phyloP scores from a whole-genome alignment of 306 rosid genomes.

The Cicer chorassanicum region DNA sequence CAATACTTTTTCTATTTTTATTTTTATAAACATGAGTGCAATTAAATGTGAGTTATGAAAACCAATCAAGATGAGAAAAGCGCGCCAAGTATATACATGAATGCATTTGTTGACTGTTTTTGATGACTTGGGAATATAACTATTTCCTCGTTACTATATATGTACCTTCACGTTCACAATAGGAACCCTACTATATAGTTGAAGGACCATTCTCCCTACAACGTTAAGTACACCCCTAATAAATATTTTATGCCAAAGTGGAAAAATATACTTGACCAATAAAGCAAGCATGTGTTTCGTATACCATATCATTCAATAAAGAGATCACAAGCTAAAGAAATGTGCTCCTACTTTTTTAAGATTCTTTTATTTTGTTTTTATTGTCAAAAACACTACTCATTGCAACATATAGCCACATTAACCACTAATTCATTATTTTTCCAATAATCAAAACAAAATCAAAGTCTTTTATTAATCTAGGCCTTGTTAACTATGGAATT shows the following conservation, averaged over 20 bases:
- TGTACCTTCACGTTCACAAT: slow-evolving; percentile 58
- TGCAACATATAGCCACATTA: not conserved
- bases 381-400: slow-evolving; percentile 1
- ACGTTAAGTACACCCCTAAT: slow-evolving; percentile 29
- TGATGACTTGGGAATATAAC: slow-evolving; percentile 59
- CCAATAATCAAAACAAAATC: slow-evolving; percentile 12
- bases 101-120: slow-evolving; percentile 52
- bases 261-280: slow-evolving; percentile 54
- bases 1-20: not conserved
- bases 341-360: slow-evolving; percentile 34
- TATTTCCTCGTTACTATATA: slow-evolving; percentile 41
- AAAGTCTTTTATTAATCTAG: not conserved
- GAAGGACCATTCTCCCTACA: slow-evolving; percentile 47
- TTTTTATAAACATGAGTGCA: no score
- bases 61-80: no score
- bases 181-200: slow-evolving; percentile 49
- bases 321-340: slow-evolving; percentile 37
- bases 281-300: slow-evolving; percentile 48
- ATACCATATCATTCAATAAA: slow-evolving; percentile 14
- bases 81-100: no score
- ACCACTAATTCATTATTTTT: slow-evolving; percentile 23
- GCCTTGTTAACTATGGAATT: not conserved
- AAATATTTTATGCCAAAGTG: slow-evolving; percentile 46
- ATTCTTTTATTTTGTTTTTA: slow-evolving; percentile 26
- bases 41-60: no score